Base-by-base conservation (phyloP, 371 early-diverging fungal species). In the Rhizopus stolonifer region DNA sequence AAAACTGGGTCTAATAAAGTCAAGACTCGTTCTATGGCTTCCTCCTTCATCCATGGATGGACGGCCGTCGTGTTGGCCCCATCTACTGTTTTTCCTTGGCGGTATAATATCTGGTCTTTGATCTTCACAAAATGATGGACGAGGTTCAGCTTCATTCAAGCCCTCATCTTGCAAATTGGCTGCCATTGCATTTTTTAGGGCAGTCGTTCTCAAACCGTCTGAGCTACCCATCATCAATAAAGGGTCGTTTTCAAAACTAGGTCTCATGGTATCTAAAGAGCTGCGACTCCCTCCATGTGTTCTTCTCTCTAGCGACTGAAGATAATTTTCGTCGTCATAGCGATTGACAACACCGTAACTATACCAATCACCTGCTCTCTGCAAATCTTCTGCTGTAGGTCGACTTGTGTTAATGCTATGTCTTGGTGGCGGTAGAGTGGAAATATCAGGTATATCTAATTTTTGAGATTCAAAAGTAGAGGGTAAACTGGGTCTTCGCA, bases 151-250 rank as follows among this genome's bases (percentile, higher is more conserved):
- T 18, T 51, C 52, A 15, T 17, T 25, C 50, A 19, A 18, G 7
- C 34, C 36, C 24, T 51, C 52, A n/a, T 51, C 52, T 14, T 51
- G 42, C 18, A 42, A 24, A 19, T 46, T 57, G 19, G 72, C 76
- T 11, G 65, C 70, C 70, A 69, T 69, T 0, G 70, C 64, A 45
- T 75, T 72, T 57, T 64, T 67, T 31, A 72, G 43, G 1, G 72
- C 72, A 17, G 76, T 65, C 10, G 70, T 64, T 7, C 76, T 58
- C 49, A 75, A 45, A n/a, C 68, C 70, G 52, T 75, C 76, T 1
- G 72, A 75, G 47, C 70, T 75, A 44, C 70, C 70, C 18, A 72
- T 52, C 46, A 65, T 70, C 44, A 75, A 49, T 7, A 67, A 29
- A 1, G 62, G 49, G n/a, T 19, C 38, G 49, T 18, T 53, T 22